Evolutionary conservation across 2,329 filamentous ascomycete species (phyloP), one percentile per base, ranked within the genome.

Genomic region (Trichoderma pleuroti): DNA sequence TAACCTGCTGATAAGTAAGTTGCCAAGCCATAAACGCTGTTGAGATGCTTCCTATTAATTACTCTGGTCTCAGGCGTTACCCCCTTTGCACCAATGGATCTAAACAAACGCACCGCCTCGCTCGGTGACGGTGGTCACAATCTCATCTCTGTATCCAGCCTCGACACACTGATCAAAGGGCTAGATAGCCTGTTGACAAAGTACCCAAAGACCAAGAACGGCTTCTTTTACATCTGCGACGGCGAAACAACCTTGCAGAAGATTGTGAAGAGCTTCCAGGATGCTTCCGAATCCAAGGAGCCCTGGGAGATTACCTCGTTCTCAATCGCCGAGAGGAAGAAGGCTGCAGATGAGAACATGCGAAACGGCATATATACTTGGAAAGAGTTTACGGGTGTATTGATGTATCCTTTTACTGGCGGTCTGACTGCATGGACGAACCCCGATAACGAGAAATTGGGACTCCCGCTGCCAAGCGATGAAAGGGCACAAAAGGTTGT

Each of bases 211-310:
- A 18, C 39, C 21, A 68, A 61, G n/a, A 68, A 68, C 21, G 39
- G 24, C 39, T 68, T 68, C 56, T 61, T 68, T 21, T 68, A 68
- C 39, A 68, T 68, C 66, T 68, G 66, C 30, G 66, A 68, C 16
- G 66, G 66, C 30, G 30, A 68, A 24, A 68, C 66, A 5, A 68
- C 18, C 28, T 8, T 68, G 56, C 66, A 68, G 39, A 42, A 56
- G 30, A 52, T 68, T n/a, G 56, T 68, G 5, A 36, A 68, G 36
- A 61, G 56, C 28, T 68, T 68, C 16, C 56, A 68, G 21, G 66
- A 49, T 5, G 66, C 56, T 16, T 68, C 66, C 14, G 66, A 68
- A 11, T 49, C 56, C 18, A 52, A 52, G 18, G 66, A 68, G 5
- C 39, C 66, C 7, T 61, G 66, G 66, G 30, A 36, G 16, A 36